Evolutionary conservation across 306 rosid species (phyloP), one percentile per base, ranked within the genome.

Genomic region (Herpetospermum pedunculosum): DNA sequence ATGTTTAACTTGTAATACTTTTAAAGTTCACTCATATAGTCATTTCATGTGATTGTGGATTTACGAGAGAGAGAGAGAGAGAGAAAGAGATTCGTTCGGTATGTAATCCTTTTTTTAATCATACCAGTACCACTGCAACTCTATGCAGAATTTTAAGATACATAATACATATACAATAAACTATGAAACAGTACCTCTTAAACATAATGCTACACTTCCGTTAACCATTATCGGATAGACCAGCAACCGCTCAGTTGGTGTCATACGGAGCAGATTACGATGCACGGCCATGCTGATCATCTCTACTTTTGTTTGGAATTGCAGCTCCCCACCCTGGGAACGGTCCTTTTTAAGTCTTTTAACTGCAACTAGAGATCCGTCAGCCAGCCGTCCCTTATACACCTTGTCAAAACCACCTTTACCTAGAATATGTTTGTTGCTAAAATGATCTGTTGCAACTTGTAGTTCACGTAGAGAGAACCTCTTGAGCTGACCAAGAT

Each of bases 241-340:
- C 75, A 94, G 95, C 85, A 94, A 60, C 80, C 96, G 91, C 76
- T 94, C 98, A 21, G 98, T 94, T 74, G 97, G 94, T 62, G 98
- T 94, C 98, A 91, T 89, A 83, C 97, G 94, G 75, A 94, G 97
- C 73, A 94, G 82, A 85, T 94, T 91, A 55, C 97, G 96, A 82
- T 94, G 98, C 79, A 91, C 97, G 37, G 98, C 97, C 96, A 91
- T 86, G 84, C 96, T 89, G 75, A 91, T 94, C 97, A 94, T 91
- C 86, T 87, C 97, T 30, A 94, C 96, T 81, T 94, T 97, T 41
- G 92, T 91, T 84, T 89, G 98, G 73, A 94, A 94, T 83, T 94
- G 98, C 78, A 91, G 85, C 84, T 91, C 96, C 76, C 90, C 96
- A 32, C 96, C 96, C 78, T 85, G 92, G 6, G 92, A 87, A 40